These are phyloP conservation scores for Omphalotus guepiniiformis DNA, from an alignment of 768 basidiomycete species.

Conservation along the genomic window DNA sequence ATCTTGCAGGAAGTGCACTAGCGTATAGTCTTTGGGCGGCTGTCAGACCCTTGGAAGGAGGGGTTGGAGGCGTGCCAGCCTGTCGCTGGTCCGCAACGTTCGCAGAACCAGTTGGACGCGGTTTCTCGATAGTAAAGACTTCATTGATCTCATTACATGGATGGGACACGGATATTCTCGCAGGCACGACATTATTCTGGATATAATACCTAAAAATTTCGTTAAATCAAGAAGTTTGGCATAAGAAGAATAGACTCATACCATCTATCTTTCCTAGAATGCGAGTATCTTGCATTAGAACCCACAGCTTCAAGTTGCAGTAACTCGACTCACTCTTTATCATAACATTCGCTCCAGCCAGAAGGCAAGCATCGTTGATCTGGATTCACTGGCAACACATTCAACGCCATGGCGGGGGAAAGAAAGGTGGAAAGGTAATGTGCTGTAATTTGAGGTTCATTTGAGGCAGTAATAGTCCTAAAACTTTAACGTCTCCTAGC, in stretches of 20 bases:
- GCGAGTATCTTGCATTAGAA: background rate
- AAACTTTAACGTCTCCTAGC: too few relatives aligned
- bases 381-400: too few relatives aligned
- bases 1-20: slow-evolving; percentile 26
- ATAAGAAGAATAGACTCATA: background rate
- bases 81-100: too few relatives aligned
- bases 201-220: slow-evolving; percentile 29
- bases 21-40: slow-evolving; percentile 43
- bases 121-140: too few relatives aligned
- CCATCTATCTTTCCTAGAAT: slow-evolving; percentile 5
- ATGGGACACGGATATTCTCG: slow-evolving; percentile 30
- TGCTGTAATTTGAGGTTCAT: too few relatives aligned
- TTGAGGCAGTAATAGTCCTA: too few relatives aligned
- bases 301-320: too few relatives aligned
- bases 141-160: slow-evolving; percentile 15
- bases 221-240: background rate
- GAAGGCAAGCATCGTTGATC: too few relatives aligned
- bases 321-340: background rate
- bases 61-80: background rate
- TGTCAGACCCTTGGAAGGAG: slow-evolving; percentile 19
- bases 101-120: too few relatives aligned
- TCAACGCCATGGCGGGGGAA: too few relatives aligned
- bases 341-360: background rate
- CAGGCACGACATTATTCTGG: slow-evolving; percentile 25
- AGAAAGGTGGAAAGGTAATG: too few relatives aligned